phyloP scores from a whole-genome alignment of 176 grass and related monocot genomes.

The Ampelocalamus luodianensis region DNA sequence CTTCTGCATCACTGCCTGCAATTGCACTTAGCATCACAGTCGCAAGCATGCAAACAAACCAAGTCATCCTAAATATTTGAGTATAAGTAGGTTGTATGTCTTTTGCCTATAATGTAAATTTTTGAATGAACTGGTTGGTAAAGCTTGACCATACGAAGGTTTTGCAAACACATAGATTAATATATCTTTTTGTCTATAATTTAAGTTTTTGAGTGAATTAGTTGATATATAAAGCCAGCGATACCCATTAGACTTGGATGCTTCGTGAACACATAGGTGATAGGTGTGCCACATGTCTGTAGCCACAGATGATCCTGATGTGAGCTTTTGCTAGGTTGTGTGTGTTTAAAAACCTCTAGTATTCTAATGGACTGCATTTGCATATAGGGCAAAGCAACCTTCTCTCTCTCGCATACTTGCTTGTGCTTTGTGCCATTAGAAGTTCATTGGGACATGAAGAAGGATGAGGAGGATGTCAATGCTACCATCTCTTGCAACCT shows the following conservation, averaged over 20 bases:
- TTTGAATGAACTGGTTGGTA: neutral
- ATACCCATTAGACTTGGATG: neutral
- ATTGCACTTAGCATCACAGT: neutral
- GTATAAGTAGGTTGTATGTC: too few relatives aligned
- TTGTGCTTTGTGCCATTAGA: constrained; percentile 33
- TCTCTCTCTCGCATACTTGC: constrained; percentile 24
- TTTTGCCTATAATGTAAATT: neutral
- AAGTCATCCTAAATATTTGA: neutral
- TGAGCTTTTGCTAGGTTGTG: constrained; percentile 33
- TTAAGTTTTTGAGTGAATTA: neutral
- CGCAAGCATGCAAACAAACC: neutral
- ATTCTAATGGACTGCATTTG: constrained; percentile 43
- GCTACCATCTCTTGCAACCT: constrained; percentile 28
- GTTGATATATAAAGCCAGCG: neutral
- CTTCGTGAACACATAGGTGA: neutral
- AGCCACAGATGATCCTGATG: constrained; percentile 46
- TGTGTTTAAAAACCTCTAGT: constrained; percentile 52
- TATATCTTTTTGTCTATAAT: neutral
- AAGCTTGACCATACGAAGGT: neutral
- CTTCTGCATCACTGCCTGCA: neutral
- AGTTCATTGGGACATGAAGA: constrained; percentile 38
- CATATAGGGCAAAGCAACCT: constrained; percentile 46
- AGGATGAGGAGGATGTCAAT: constrained; percentile 52
- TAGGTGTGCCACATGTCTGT: neutral
- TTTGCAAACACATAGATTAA: neutral